Evolutionary conservation across 2,329 filamentous ascomycete genomes (phyloP), one percentile per base, ranked within the genome.

Genomic region (Aureobasidium lini): DNA sequence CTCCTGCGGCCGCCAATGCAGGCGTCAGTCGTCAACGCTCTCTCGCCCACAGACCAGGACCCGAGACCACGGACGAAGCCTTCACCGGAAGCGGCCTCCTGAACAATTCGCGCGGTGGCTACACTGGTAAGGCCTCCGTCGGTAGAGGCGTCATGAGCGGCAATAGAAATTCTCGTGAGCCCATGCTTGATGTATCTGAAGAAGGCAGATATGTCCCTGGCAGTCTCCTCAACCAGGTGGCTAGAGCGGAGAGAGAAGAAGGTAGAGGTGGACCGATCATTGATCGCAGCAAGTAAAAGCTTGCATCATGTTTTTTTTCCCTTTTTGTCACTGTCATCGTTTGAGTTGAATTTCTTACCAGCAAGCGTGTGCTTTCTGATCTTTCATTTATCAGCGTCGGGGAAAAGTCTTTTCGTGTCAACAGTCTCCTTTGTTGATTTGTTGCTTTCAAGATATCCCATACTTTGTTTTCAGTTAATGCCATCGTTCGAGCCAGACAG

Each of bases 211-310:
- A 79, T 64, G 75, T 72, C 9, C 67, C 73, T 36, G 77, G 74
- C 28, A 82, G 78, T 64, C 71, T 82, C 57, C 72, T 81, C 13
- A 76, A 78, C 50, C 70, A 72, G 59, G 66, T 73, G 16, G 71
- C 75, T 16, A 66, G 68, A 60, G 63, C 66, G 57, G 66, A 67
- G 52, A 62, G 66, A n/a, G 66, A 67, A n/a, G 68, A 54, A 11
- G 40, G 40, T 1, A 46, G 57, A 46, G 47, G 47, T 31, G 57
- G 57, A 31, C 56, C 46, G 3, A 32, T 59, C 44, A 50, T 59
- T 31, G 56, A 59, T 11, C 34, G 56, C 28, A 56, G 52, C 39
- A 54, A n/a, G 13, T 32, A 23, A 8, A 23, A n/a, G 8, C 9
- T 36, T 49, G 8, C 31, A 13, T 11, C 28, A 13, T 34, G 28